Base-by-base conservation (phyloP, 768 basidiomycete genomes). In the Tulasnella calospora region DNA sequence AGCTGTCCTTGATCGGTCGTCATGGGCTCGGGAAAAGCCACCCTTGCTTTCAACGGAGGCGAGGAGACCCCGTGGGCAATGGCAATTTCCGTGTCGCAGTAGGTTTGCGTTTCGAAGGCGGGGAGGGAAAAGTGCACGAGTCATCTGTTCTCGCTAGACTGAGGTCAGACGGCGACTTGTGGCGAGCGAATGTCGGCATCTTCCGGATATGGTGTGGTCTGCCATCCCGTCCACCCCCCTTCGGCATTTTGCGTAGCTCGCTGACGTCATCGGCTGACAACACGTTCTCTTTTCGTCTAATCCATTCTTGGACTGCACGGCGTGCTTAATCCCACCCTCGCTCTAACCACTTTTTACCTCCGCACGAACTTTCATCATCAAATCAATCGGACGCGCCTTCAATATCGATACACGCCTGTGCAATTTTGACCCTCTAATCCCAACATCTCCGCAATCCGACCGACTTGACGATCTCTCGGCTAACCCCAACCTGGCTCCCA, bases 51-150 rank as follows among this genome's bases (percentile, higher is more conserved):
- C 4, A 15, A 67, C 61, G 33, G 27, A 55, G 17, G 61, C 61
- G 61, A 67, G 61, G 61, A 35, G 61, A 67, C 61, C 61, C 61
- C 61, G 61, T 67, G 61, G 61, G 61, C 61, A 17, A 67, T 67
- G 61, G 61, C 61, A 67, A 67, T 67, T 67, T 67, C 61, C 61
- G 61, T 67, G 61, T 67, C 61, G 61, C 61, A 67, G 61, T 67
- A 67, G 61, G 61, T 67, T 67, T 67, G 33, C 61, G 30, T 67
- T 15, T 12, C 27, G 51, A 51, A 44, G 44, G 61, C 61, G 61
- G 61, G 61, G 61, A 67, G 61, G 13, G 51, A 51, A n/a, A 44
- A 44, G 55, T 15, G 61, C 61, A 67, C 61, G 61, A 67, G 61
- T 67, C 61, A 67, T 67, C 61, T 67, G 61, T 67, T 12, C 61